A percentile compares a stretch with the other conserved stretches of the same genome.
These are phyloP conservation scores for Globisporangium polare DNA, from an alignment of 352 stramenopile species.

Conservation along the genomic window DNA sequence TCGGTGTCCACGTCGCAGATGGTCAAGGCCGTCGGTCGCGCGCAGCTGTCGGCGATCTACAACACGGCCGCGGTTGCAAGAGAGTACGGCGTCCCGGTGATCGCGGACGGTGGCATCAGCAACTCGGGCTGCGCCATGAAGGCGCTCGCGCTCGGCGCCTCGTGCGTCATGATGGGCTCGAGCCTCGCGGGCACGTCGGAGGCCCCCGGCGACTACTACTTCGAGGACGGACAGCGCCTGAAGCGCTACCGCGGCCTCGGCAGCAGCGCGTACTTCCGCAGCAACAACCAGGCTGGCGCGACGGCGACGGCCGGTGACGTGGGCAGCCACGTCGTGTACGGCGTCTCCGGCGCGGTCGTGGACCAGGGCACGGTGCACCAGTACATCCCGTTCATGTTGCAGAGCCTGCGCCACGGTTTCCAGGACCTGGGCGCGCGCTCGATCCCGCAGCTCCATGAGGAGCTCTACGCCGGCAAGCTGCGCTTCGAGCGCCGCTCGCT, in stretches of 20 bases:
- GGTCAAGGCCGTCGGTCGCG: slow-evolving; percentile 96
- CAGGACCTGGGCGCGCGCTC: slow-evolving; percentile 94
- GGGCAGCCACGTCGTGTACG: slow-evolving; percentile 95
- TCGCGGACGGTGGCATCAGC: slow-evolving; percentile 97
- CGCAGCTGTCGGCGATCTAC: slow-evolving; percentile 98
- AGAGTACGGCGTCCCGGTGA: slow-evolving; percentile 95
- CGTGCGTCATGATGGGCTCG: slow-evolving; percentile 98
- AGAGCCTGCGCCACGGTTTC: slow-evolving; percentile 96
- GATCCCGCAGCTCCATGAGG: slow-evolving; percentile 80
- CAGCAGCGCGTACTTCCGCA: slow-evolving; percentile 91
- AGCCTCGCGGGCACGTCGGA: slow-evolving; percentile 97
- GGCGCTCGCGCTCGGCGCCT: slow-evolving; percentile 94
- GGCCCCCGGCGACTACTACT: slow-evolving; percentile 99
- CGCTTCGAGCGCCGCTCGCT: slow-evolving; percentile 96
- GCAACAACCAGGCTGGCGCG: slow-evolving; percentile 19
- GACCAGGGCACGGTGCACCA: slow-evolving; percentile 97
- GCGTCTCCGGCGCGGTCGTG: slow-evolving; percentile 96
- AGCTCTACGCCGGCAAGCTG: slow-evolving; percentile 67
- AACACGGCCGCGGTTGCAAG: slow-evolving; percentile 92
- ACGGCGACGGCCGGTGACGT: slow-evolving; percentile 36
- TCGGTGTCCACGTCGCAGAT: slow-evolving; percentile 99
- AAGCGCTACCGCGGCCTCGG: slow-evolving; percentile 99
- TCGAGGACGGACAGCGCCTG: slow-evolving; percentile 97
- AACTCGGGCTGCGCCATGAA: slow-evolving; percentile 97
- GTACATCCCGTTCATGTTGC: slow-evolving; percentile 98